phyloP scores from a whole-genome alignment of 139 green algal genomes.

The Asterochloris erici region DNA sequence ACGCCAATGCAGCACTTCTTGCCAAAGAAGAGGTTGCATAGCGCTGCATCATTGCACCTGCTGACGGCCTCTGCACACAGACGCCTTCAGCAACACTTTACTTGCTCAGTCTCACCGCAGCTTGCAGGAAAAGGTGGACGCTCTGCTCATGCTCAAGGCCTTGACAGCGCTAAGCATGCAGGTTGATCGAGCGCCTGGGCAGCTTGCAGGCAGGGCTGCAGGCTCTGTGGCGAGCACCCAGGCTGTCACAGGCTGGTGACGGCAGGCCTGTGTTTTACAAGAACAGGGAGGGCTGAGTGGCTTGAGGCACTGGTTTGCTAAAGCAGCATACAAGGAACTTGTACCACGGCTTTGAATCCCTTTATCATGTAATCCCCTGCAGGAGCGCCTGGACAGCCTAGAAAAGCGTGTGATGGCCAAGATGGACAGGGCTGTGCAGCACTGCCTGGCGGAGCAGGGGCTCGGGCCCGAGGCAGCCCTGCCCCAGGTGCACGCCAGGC shows the following conservation, averaged over 20 bases:
- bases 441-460: conserved; percentile 4
- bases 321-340: conserved; percentile 15
- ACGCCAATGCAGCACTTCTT: no score
- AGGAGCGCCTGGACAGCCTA: neutral
- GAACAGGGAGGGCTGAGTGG: no score
- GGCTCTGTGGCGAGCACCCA: neutral
- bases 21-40: no score
- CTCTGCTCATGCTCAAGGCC: neutral
- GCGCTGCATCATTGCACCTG: no score
- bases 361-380: conserved; percentile 24
- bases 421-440: conserved; percentile 7
- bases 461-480: neutral
- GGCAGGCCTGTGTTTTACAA: no score
- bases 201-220: neutral
- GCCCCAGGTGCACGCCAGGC: neutral
- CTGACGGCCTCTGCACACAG: no score
- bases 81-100: no score
- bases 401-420: conserved; percentile 8
- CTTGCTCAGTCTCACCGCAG: neutral
- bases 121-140: neutral
- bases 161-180: neutral
- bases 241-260: neutral
- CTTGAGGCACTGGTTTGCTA: no score
- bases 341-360: conserved; percentile 41
- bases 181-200: neutral